Base-by-base conservation (phyloP, 2,329 filamentous ascomycete species). In the Cordyceps cicadae region DNA sequence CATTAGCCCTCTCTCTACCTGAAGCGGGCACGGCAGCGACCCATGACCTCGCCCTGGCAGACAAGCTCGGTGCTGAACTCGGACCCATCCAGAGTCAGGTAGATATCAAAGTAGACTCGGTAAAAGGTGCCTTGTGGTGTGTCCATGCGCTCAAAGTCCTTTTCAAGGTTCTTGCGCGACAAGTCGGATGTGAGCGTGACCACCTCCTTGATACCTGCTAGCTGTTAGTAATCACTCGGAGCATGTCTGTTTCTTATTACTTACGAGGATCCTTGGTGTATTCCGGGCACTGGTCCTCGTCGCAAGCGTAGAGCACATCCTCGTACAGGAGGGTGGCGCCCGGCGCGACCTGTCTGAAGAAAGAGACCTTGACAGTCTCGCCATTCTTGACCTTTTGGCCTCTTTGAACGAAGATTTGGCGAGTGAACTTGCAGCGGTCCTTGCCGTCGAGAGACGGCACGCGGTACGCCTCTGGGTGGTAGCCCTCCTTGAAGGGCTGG, bases 31-130 rank as follows among this genome's bases (percentile, higher is more conserved):
- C 92, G 88, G 83, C 93, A 97, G 65, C 93, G 87, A 66, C 94
- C 94, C 94, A 97, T 99, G 66, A 99, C 92, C 75, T 97, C 94
- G 70, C 94, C 94, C 75, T 99, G 94, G 77, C 94, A 99, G n/a
- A 97, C 93, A 45, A 99, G 80, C 78, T 97, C 94, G 58, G 94
- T 94, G 68, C 94, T 97, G 80, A 99, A 97, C 74, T 99, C 94
- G 57, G 90, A 96, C 24, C 94, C 94, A 70, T 99, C 94, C 17
- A 99, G 87, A 0, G 94, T 97, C 66, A 99, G 85, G 75, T 96
- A 95, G 66, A 88, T 88, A 67, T 88, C 86, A 67, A 88, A 88
- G 74, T 88, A 88, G 64, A 88, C 86, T 65, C 91, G 87, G 80
- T 96, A 96, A 75, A 96, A 96, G 3, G 90, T 95, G 64, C 94